These are phyloP conservation scores for Knoxia roxburghii DNA, from an alignment of 257 asterid species.

Conservation along the genomic window DNA sequence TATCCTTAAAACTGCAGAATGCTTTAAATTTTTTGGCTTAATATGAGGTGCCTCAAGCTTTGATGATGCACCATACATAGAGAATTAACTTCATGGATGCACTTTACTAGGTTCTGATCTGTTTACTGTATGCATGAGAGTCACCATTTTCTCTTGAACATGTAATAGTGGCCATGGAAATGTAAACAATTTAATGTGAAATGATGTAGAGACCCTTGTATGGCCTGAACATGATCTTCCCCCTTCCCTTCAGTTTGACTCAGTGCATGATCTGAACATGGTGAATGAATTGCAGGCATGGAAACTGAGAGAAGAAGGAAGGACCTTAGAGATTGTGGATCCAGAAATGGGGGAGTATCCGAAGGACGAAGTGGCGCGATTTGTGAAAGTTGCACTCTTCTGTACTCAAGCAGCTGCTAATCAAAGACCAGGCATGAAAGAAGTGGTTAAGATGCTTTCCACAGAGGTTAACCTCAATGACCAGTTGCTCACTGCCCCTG, in stretches of 20 bases:
- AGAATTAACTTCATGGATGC: background rate
- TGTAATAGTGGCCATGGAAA: no score
- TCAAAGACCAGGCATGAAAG: slow-evolving; percentile 75
- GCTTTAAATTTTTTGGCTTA: background rate
- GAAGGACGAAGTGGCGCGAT: slow-evolving; percentile 42
- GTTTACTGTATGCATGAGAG: background rate
- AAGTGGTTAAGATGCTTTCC: slow-evolving; percentile 66
- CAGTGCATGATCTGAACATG: background rate
- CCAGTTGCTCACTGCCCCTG: slow-evolving; percentile 50
- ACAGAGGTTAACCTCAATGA: slow-evolving; percentile 53
- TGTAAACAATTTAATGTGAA: no score
- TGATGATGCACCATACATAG: background rate
- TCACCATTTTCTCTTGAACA: no score
- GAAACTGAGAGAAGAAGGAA: slow-evolving; percentile 58
- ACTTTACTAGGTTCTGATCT: background rate
- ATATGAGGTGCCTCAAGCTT: background rate
- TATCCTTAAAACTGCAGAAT: background rate
- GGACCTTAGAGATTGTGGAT: slow-evolving; percentile 57
- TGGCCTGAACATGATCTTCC: no score
- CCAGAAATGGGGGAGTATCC: slow-evolving; percentile 51
- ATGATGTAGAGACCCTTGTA: no score
- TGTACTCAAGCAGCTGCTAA: slow-evolving; percentile 71
- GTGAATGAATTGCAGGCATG: slow-evolving; percentile 43
- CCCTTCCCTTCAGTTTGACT: no score
- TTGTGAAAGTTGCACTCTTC: slow-evolving; percentile 57